Evolutionary conservation across 139 green algal species (phyloP).

Genomic region (Picochlorum sp.): DNA sequence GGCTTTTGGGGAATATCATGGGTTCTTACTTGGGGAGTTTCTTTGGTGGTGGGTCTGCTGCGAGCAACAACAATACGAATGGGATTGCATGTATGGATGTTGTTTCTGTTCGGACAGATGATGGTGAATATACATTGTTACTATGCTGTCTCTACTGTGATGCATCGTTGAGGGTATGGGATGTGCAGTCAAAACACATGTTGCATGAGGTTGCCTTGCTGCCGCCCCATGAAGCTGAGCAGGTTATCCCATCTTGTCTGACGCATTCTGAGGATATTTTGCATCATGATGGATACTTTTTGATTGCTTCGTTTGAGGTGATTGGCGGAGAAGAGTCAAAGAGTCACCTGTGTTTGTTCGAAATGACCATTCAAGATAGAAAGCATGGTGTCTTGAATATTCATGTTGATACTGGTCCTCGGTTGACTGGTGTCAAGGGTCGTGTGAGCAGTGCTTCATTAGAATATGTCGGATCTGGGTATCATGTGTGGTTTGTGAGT

Average conservation of each 20-base stretch:
- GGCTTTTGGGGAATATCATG: too few species aligned
- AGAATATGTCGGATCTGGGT: background rate
- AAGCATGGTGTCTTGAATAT: background rate
- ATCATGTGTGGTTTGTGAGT: background rate
- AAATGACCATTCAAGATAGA: slow-evolving; percentile 9
- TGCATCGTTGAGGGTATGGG: slow-evolving; percentile 40
- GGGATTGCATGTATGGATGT: background rate
- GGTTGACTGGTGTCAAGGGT: background rate
- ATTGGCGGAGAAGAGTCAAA: background rate
- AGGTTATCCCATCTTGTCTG: background rate
- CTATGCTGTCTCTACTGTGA: slow-evolving; percentile 13
- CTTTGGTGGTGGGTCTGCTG: background rate
- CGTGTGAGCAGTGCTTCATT: background rate
- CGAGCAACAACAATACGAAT: background rate
- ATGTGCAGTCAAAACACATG: slow-evolving; percentile 18
- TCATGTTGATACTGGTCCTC: background rate
- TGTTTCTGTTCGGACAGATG: background rate
- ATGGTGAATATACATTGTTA: background rate
- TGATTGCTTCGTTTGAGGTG: background rate
- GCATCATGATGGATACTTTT: slow-evolving; percentile 18
- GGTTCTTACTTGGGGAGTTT: background rate
- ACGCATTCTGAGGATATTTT: slow-evolving; percentile 14
- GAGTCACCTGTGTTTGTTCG: slow-evolving; percentile 2
- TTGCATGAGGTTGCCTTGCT: slow-evolving; percentile 14
- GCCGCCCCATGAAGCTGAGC: background rate